phyloP scores from a whole-genome alignment of 345 rosid genomes.

The Streptanthus diversifolius region DNA sequence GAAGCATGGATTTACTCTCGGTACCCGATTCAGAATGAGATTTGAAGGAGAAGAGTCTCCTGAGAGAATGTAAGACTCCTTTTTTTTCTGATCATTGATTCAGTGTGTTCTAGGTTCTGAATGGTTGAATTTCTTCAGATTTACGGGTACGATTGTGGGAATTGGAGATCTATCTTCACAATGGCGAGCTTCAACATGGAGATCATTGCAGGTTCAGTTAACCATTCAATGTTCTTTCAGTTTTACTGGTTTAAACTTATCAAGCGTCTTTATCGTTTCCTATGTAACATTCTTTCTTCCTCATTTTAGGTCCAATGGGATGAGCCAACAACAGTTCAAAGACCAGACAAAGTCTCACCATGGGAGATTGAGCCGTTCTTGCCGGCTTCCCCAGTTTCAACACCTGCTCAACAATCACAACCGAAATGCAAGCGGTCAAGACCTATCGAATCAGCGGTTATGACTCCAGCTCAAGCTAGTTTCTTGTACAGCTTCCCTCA shows the following conservation, averaged over 20 bases:
- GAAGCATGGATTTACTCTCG: slow-evolving; percentile 49
- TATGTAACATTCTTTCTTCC: not conserved
- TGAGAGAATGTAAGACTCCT: slow-evolving; percentile 51
- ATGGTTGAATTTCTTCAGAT: slow-evolving; percentile 38
- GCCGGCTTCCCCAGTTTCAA: slow-evolving; percentile 36
- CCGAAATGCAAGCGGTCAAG: slow-evolving; percentile 59
- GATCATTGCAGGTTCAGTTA: slow-evolving; percentile 62
- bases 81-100: not conserved
- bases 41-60: slow-evolving; percentile 83
- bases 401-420: slow-evolving; percentile 42
- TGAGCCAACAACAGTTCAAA: slow-evolving; percentile 60
- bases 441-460: slow-evolving; percentile 42
- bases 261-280: not conserved
- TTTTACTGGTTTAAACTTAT: not conserved
- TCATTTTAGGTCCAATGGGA: slow-evolving; percentile 52
- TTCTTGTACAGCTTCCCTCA: slow-evolving; percentile 39
- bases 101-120: slow-evolving; percentile 6
- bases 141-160: slow-evolving; percentile 75
- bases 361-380: slow-evolving; percentile 77
- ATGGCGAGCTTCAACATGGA: slow-evolving; percentile 72
- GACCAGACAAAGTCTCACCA: slow-evolving; percentile 80
- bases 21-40: slow-evolving; percentile 71
- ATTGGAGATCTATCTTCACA: slow-evolving; percentile 55
- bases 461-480: slow-evolving; percentile 25
- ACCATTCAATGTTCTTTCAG: not conserved